These are phyloP conservation scores for Tanozyma kutaoensis DNA, from an alignment of 805 yeast genomes.

Conservation along the genomic window DNA sequence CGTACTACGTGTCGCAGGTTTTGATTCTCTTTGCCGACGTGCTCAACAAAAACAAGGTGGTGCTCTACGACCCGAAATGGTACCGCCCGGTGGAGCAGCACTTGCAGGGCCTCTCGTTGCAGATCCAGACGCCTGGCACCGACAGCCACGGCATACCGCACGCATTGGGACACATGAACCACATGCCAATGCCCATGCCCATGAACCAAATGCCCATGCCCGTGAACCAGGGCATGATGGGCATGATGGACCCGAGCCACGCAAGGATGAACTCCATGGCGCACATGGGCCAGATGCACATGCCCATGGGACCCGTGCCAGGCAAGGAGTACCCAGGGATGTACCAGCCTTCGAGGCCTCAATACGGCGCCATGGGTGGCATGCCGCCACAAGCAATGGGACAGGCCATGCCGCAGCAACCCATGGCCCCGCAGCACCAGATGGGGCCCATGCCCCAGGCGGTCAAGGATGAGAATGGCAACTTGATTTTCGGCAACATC, in stretches of 20 bases:
- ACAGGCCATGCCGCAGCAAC: slow-evolving; percentile 2
- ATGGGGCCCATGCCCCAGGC: slow-evolving; percentile 13
- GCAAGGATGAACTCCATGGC: no score
- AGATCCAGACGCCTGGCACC: no score
- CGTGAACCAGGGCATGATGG: no score
- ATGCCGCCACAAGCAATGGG: slow-evolving; percentile 5
- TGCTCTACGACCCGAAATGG: slow-evolving; percentile 48
- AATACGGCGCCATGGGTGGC: slow-evolving; percentile 5
- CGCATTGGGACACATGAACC: no score
- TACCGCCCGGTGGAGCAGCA: slow-evolving; percentile 6
- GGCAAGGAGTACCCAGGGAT: slow-evolving; percentile 21
- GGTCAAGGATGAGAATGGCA: slow-evolving; percentile 31
- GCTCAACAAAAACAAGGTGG: slow-evolving; percentile 37
- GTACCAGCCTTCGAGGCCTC: slow-evolving; percentile 27
- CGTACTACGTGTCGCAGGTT: slow-evolving; percentile 60
- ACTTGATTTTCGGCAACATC: slow-evolving; percentile 30
- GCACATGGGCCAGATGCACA: no score
- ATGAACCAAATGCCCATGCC: slow-evolving; percentile 3
- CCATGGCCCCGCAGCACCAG: neutral
- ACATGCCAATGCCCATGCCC: slow-evolving; percentile 1
- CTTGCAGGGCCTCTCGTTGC: no score
- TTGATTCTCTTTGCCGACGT: slow-evolving; percentile 44
- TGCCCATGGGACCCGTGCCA: slow-evolving; percentile 9
- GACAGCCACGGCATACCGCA: no score
- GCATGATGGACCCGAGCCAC: no score